phyloP scores from a whole-genome alignment of 2,329 filamentous ascomycete genomes.

The Cladosporium sp. region DNA sequence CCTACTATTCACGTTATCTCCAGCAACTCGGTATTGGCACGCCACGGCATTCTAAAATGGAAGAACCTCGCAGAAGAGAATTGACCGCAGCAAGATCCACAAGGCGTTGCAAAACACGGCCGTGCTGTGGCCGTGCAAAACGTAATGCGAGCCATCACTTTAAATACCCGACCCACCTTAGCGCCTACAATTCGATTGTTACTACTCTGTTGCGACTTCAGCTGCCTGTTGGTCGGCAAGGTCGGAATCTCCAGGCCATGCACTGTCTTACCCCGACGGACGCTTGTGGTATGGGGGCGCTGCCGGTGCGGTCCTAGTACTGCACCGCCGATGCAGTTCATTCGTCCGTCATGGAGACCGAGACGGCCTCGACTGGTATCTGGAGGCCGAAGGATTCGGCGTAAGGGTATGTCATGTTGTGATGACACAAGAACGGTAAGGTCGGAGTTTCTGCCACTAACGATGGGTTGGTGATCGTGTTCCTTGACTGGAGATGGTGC shows the following conservation, averaged over 20 bases:
- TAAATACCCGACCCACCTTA: background rate
- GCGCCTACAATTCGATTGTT: background rate
- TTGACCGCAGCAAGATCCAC: background rate
- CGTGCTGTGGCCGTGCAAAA: conserved; percentile 7
- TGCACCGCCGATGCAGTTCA: too few relatives aligned
- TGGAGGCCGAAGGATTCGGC: conserved; percentile 1
- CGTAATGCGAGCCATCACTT: conserved; percentile 5
- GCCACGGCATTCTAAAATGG: too few relatives aligned
- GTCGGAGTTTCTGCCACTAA: too few relatives aligned
- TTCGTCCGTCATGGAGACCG: background rate
- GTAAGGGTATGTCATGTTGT: background rate
- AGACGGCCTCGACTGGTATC: background rate
- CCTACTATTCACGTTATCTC: too few relatives aligned
- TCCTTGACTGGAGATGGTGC: too few relatives aligned
- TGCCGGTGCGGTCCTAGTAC: too few relatives aligned
- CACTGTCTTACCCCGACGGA: background rate
- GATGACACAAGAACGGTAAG: conserved; percentile 1
- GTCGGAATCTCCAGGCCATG: background rate
- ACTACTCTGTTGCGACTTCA: background rate
- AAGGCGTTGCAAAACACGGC: background rate
- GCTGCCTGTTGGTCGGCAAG: background rate
- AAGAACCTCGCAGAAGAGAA: background rate
- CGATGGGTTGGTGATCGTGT: too few relatives aligned
- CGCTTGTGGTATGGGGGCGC: background rate
- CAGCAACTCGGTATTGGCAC: too few relatives aligned